Base-by-base conservation (phyloP, 108 stramenopile genomes). In the Nitzschia sp. region DNA sequence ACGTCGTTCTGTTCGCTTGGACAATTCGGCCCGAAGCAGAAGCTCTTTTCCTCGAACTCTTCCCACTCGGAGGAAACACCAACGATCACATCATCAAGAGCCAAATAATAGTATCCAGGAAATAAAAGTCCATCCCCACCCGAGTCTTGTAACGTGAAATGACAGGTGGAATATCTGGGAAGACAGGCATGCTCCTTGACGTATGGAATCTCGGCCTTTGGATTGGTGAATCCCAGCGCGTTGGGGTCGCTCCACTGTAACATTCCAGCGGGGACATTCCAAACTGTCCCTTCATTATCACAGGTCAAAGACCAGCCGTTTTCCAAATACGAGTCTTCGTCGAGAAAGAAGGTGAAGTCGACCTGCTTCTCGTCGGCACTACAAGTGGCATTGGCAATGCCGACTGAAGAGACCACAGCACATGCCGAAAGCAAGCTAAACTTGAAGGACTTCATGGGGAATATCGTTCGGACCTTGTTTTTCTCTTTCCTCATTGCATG, bases 121-220 rank as follows among this genome's bases (percentile, higher is more conserved):
- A 19, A 8, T 5, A 54, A 17, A 6, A 54, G 21, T 54, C 53
- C 53, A 54, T 54, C 53, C 18, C 53, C 53, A 18, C n/a, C 11
- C 18, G 53, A 54, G 53, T 54, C 53, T 54, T 19, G n/a, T 19
- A 54, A 54, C 5, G 53, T 54, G 53, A 54, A 54, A n/a, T 54
- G 11, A n/a, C 53, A 54, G 15, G 53, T 17, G 53, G 5, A 17
- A 24, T 54, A 6, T n/a, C 5, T 5, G 18, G 53, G 53, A 18
- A 54, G 6, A n/a, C 53, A 54, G 21, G 23, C 53, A 19, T 54
- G 53, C n/a, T 18, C 15, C 18, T 8, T 18, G n/a, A 54, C 53
- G 6, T 19, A 23, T n/a, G 19, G 19, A 6, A 13, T 42, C 38
- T 6, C 13, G 9, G 38, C 6, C 38, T 9, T 13, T 42, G 6